Percentiles rank a stretch among this genome's conserved stretches.
phyloP scores from a whole-genome alignment of 1,139 yeast species.

The Candida sp. region DNA sequence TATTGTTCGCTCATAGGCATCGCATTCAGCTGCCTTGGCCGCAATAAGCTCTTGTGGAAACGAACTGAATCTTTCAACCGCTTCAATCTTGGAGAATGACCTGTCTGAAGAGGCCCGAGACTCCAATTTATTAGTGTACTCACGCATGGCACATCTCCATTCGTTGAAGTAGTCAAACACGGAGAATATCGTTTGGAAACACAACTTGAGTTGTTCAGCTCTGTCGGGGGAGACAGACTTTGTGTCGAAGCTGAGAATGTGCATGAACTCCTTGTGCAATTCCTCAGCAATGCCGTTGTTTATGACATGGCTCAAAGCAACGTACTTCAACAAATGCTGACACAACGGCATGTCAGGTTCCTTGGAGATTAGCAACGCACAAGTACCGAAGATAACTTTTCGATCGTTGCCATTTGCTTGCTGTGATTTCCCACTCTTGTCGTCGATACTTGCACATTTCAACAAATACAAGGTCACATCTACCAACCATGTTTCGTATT shows the following conservation, averaged over 20 bases:
- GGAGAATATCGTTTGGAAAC: slow-evolving; percentile 75
- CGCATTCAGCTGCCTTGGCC: slow-evolving; percentile 78
- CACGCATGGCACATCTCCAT: slow-evolving; percentile 59
- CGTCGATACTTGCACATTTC: slow-evolving; percentile 34
- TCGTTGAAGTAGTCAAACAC: slow-evolving; percentile 85
- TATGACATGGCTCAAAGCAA: slow-evolving; percentile 67
- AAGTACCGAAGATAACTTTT: slow-evolving; percentile 60
- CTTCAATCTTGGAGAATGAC: slow-evolving; percentile 27
- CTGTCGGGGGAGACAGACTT: slow-evolving; percentile 48
- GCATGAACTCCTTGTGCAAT: slow-evolving; percentile 59
- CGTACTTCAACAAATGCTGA: slow-evolving; percentile 80
- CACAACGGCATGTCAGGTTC: slow-evolving; percentile 76
- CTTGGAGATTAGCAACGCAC: slow-evolving; percentile 62
- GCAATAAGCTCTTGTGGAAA: slow-evolving; percentile 80
- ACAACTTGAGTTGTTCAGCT: slow-evolving; percentile 60
- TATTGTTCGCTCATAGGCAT: slow-evolving; percentile 86
- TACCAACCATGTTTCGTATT: slow-evolving; percentile 67
- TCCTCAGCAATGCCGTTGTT: slow-evolving; percentile 46
- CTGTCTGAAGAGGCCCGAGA: neutral
- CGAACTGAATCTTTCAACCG: slow-evolving; percentile 50
- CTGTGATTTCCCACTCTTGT: slow-evolving; percentile 9
- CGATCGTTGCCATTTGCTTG: slow-evolving; percentile 10
- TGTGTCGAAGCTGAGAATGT: slow-evolving; percentile 54
- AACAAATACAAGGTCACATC: slow-evolving; percentile 70
- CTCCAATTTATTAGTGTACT: slow-evolving; percentile 25